Percentiles rank a stretch among this genome's conserved stretches.
These are phyloP conservation scores for Gigaspora rosea DNA, from an alignment of 192 early-diverging fungal genomes.

Conservation along the genomic window DNA sequence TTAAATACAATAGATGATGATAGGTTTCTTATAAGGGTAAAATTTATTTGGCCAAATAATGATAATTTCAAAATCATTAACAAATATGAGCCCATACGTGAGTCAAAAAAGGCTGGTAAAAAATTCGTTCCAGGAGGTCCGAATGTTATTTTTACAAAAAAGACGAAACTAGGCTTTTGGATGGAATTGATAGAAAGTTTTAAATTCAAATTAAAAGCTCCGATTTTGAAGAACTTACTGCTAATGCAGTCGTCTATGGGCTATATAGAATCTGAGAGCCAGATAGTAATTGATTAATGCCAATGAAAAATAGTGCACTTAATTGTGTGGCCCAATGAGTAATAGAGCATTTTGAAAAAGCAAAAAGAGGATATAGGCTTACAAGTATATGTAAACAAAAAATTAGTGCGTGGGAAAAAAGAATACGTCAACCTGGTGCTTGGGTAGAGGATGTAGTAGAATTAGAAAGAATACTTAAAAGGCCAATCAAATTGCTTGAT, in stretches of 20 bases:
- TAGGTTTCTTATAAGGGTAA: constrained; percentile 12
- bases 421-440: constrained; percentile 2
- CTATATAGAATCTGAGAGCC: constrained; percentile 16
- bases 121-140: background rate
- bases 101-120: background rate
- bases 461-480: constrained; percentile 27
- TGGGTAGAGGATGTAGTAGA: constrained; percentile 24
- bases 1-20: constrained; percentile 25
- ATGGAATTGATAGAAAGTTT: background rate
- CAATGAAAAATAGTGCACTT: constrained; percentile 19
- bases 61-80: background rate
- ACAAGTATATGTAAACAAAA: constrained; percentile 14
- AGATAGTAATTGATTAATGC: constrained; percentile 24
- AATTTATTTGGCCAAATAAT: background rate
- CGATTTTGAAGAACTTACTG: too few species aligned
- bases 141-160: background rate
- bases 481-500: constrained; percentile 13
- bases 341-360: constrained; percentile 14
- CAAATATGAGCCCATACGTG: background rate
- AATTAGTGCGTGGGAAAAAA: constrained; percentile 6
- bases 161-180: background rate
- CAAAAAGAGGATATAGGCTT: constrained; percentile 7
- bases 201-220: background rate
- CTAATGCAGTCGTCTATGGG: constrained; percentile 23
- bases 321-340: constrained; percentile 12